A percentile compares a stretch with the other conserved stretches of the same genome.
phyloP scores from a whole-genome alignment of 1,139 yeast genomes.

The Debaryomyces udenii region DNA sequence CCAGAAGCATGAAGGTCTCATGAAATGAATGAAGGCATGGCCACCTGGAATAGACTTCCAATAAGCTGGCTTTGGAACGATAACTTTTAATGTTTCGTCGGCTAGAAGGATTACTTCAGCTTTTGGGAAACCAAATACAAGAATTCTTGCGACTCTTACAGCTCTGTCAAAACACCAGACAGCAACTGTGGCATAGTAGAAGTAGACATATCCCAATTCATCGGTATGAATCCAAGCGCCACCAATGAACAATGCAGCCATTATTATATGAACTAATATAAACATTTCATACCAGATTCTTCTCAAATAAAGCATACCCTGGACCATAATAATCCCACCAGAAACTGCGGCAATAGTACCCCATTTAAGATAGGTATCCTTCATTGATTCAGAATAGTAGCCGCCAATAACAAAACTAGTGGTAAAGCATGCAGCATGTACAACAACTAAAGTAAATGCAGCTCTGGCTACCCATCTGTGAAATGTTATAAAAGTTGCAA shows the following conservation, averaged over 20 bases:
- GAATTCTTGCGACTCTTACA: slow-evolving; percentile 37
- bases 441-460: slow-evolving; percentile 28
- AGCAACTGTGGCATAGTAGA: slow-evolving; percentile 42
- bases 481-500: slow-evolving; percentile 36
- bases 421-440: slow-evolving; percentile 47
- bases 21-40: slow-evolving; percentile 53
- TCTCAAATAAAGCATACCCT: slow-evolving; percentile 43
- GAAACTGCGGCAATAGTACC: slow-evolving; percentile 34
- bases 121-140: slow-evolving; percentile 41
- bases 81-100: slow-evolving; percentile 44
- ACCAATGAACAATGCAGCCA: slow-evolving; percentile 44
- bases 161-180: slow-evolving; percentile 49
- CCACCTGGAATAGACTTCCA: slow-evolving; percentile 54
- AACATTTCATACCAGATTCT: slow-evolving; percentile 48
- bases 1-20: slow-evolving; percentile 40
- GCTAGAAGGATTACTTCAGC: slow-evolving; percentile 37
- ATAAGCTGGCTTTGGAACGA: slow-evolving; percentile 41
- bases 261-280: slow-evolving; percentile 39
- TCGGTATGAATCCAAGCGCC: slow-evolving; percentile 48
- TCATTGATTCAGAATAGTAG: slow-evolving; percentile 19
- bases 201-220: slow-evolving; percentile 41
- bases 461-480: slow-evolving; percentile 45
- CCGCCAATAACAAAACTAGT: slow-evolving; percentile 14
- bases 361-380: slow-evolving; percentile 28
- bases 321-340: slow-evolving; percentile 36